Evolutionary conservation across 2,329 filamentous ascomycete species (phyloP), one percentile per base, ranked within the genome.

Genomic region (Thielaviopsis cerberus): DNA sequence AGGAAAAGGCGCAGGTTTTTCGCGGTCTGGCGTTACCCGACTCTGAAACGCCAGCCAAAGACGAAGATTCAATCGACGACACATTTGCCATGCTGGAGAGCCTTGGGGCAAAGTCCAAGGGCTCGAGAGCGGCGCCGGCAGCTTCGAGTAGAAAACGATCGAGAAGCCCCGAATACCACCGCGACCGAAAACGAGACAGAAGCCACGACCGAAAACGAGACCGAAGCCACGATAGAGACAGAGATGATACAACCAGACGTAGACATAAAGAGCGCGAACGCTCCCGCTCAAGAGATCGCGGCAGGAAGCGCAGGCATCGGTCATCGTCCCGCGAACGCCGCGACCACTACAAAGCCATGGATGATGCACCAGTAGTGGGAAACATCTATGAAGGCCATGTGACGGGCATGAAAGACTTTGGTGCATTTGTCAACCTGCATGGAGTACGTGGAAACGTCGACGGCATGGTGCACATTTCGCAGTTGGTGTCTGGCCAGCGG

Each of bases 361-460:
- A 98, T 69, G 86, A 95, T 56, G 71, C 79, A 50, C 89, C 92
- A 0, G 74, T 90, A 34, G 71, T 94, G 6, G 83, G 83, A 74
- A 98, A 98, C 67, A 73, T 96, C 1, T 98, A 98, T 66, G 80
- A 88, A 62, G 92, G 92, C 1, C 83, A 84, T 65, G 87, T 97
- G 15, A 96, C 88, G 0, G 89, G 90, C 0, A 76, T 98, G 57
- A 97, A 96, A 66, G 88, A 96, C 62, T 98, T 97, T 70, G 92
- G 92, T 11, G 89, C 83, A 0, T 98, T 98, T 69, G 89, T 97
- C 59, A 95, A 94, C 64, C 69, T 98, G n/a, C 79, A 84, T 63
- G 86, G 89, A 20, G 85, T 98, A 1, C 82, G 78, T 64, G 91
- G 90, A 53, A 94, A 89, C 69, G 85, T 94, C 1, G 90, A 96